Evolutionary conservation across 495 filamentous ascomycete genomes (phyloP), one percentile per base, ranked within the genome.

Genomic region (Filosporella fistucella): DNA sequence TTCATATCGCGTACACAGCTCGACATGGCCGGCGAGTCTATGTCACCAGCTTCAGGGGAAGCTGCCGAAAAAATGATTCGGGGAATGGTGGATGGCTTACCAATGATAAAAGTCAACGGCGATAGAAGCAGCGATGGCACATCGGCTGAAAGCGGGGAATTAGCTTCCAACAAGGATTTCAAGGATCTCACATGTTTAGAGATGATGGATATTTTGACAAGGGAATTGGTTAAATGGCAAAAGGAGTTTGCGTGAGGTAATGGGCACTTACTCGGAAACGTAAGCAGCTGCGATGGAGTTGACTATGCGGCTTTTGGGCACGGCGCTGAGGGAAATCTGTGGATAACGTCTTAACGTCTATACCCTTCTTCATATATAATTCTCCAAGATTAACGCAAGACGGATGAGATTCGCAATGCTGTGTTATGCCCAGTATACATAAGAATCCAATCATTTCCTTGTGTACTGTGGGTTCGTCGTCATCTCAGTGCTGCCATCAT

Each of bases 1-100:
- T 96, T 87, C 63, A 96, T 98, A 55, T 82, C 86, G 7, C 80
- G 87, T 36, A 91, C 88, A 53, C 91, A 96, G 57, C 74, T 95
- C 11, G 93, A 98, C 61, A 78, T 96, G 69, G 91, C 88, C 0
- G 80, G 68, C 24, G 75, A 80, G 43, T 52, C 58, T 1, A 39
- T 52, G 13, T 52, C 56, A 1, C 46, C 45, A 20, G 28, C 23
- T 17, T 29, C 25, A 11, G 43, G 33, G 16, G 47, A 51, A 5
- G 40, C 42, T 10, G 37, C 55, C 11, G 51, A 47, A 40, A 56
- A 45, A 28, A 39, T 55, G 48, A 47, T 56, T 9, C 39, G 46
- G 6, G 48, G 37, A 4, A 51, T 56, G 8, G 52, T 42, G 32
- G 52, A 58, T 25, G 47, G 49, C 11, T 36, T 56, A 52, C 59